phyloP scores from a whole-genome alignment of 345 rosid genomes.

The Hibiscus mutabilis region DNA sequence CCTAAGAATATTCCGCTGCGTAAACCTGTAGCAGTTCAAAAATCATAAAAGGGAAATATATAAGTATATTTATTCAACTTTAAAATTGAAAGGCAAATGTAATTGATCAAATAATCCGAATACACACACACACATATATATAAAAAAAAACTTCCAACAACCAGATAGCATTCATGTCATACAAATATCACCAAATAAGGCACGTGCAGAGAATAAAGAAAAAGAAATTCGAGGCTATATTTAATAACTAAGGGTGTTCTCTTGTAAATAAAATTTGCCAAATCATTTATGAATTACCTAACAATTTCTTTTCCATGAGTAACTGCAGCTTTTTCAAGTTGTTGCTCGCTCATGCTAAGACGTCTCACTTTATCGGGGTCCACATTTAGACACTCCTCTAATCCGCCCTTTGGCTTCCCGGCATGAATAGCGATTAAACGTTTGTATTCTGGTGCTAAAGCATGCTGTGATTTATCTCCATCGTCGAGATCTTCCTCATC shows the following conservation, averaged over 20 bases:
- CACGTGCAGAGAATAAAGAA: neutral
- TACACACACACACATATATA: too few species aligned
- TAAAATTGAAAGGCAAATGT: too few species aligned
- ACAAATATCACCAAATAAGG: neutral
- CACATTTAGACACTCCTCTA: neutral
- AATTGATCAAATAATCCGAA: neutral
- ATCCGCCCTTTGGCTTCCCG: slow-evolving; percentile 59
- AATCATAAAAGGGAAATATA: slow-evolving; percentile 6
- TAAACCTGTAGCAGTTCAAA: slow-evolving; percentile 49
- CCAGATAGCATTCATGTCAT: neutral
- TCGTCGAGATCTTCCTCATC: slow-evolving; percentile 34
- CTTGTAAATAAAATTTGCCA: neutral
- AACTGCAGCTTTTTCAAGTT: slow-evolving; percentile 9
- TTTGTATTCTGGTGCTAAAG: slow-evolving; percentile 29
- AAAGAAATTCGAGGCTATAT: neutral
- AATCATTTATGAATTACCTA: slow-evolving; percentile 28
- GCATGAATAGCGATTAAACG: slow-evolving; percentile 46
- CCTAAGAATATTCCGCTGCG: slow-evolving; percentile 74
- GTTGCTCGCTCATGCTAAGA: neutral
- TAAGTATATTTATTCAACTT: too few species aligned
- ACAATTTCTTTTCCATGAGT: slow-evolving; percentile 46
- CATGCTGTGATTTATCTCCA: slow-evolving; percentile 1
- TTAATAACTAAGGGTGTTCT: neutral
- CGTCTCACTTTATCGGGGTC: neutral
- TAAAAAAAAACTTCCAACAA: too few species aligned